These are phyloP conservation scores for Lanmaoa rubissima DNA, from an alignment of 768 basidiomycete species.

Conservation along the genomic window DNA sequence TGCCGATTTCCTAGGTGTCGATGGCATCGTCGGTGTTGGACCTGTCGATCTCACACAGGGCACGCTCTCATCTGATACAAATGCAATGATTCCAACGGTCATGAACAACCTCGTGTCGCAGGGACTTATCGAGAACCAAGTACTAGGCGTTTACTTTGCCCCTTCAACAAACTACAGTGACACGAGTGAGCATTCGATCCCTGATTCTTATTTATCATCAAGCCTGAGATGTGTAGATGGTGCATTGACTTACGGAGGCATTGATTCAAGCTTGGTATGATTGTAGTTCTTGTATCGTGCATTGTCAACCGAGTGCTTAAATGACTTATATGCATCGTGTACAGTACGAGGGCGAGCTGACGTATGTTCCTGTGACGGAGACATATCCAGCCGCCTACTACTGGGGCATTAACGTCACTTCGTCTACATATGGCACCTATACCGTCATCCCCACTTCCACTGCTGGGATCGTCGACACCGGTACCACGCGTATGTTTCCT, in stretches of 20 bases:
- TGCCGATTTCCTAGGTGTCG: constrained; percentile 18
- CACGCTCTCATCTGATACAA: not conserved
- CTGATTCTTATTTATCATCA: too few relatives aligned
- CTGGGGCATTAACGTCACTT: constrained; percentile 33
- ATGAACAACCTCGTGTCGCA: constrained; percentile 26
- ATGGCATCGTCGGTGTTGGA: constrained; percentile 30
- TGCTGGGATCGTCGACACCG: constrained; percentile 31
- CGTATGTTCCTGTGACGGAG: constrained; percentile 25
- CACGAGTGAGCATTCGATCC: constrained; percentile 9
- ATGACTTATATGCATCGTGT: not conserved
- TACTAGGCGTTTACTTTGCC: constrained; percentile 23
- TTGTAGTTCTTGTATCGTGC: not conserved
- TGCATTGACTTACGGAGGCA: constrained; percentile 28
- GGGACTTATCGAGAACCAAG: constrained; percentile 12
- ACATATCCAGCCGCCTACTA: constrained; percentile 22
- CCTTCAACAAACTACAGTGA: constrained; percentile 18
- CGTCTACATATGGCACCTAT: constrained; percentile 11
- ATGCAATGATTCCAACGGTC: constrained; percentile 22
- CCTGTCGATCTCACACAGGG: constrained; percentile 20
- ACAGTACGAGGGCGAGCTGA: constrained; percentile 24
- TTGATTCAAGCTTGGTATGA: constrained; percentile 17
- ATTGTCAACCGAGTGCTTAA: not conserved
- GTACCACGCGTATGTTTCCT: constrained; percentile 21
- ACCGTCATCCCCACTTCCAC: constrained; percentile 17
- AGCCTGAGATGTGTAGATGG: constrained; percentile 17